These are phyloP conservation scores for Avicennia marina DNA, from an alignment of 257 asterid species.

Conservation along the genomic window DNA sequence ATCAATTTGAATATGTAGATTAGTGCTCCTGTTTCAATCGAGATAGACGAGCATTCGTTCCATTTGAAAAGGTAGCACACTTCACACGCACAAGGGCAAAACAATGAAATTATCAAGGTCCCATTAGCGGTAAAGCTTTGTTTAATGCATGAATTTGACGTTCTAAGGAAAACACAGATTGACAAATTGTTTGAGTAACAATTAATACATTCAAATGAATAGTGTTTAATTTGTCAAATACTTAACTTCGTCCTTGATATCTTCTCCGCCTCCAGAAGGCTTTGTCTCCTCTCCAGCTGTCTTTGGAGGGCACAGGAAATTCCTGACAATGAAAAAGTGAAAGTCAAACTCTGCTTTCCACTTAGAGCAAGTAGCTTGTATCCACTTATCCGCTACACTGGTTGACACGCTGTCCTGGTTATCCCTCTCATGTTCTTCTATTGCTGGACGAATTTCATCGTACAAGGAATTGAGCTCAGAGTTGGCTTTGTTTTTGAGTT, in stretches of 20 bases:
- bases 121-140: too few relatives aligned
- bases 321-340: constrained; percentile 60
- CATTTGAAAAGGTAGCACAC: too few relatives aligned
- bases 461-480: constrained; percentile 57
- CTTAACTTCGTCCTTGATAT: constrained; percentile 25
- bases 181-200: neutral
- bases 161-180: neutral
- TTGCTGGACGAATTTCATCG: constrained; percentile 86
- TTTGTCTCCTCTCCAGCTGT: constrained; percentile 13
- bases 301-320: constrained; percentile 48
- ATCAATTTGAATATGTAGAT: too few relatives aligned
- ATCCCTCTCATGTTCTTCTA: constrained; percentile 82
- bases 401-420: constrained; percentile 80
- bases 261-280: constrained; percentile 23
- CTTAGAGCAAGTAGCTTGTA: constrained; percentile 67
- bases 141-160: too few relatives aligned
- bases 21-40: too few relatives aligned
- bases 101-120: too few relatives aligned
- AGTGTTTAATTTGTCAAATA: constrained; percentile 18
- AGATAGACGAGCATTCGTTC: too few relatives aligned
- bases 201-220: neutral
- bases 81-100: too few relatives aligned
- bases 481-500: constrained; percentile 48
- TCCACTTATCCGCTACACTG: constrained; percentile 80
- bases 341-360: constrained; percentile 70